Evolutionary conservation across 768 basidiomycete genomes (phyloP), one percentile per base, ranked within the genome.

Genomic region (Kwoniella sp.): DNA sequence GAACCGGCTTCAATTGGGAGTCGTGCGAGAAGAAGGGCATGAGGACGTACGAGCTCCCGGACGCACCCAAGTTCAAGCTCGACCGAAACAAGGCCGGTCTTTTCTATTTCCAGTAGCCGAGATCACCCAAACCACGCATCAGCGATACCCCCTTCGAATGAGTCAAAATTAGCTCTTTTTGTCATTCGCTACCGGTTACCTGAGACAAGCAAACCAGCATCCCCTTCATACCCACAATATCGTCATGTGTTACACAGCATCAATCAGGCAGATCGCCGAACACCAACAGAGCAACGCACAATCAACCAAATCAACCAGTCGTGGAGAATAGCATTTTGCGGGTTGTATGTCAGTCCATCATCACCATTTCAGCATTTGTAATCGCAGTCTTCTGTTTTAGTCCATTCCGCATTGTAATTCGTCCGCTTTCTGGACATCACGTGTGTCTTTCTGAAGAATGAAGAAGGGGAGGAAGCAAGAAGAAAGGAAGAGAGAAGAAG

Each of bases 41-140:
- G 51, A 74, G 67, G 66, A 73, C 70, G 55, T 77, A 77, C 58
- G 67, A 61, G 13, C 34, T 77, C 15, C 75, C 75, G 1, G 63
- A 69, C 31, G 70, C 50, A 30, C 63, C 63, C 13, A 65, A 65
- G 31, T 60, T 73, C 65, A 73, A 72, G 63, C 52, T 70, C 22
- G 65, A 72, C 41, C 41, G 65, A 25, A 68, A 47, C 51, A 77
- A 74, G 52, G 54, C 71, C 26, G 73, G 75, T 17, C 63, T 77
- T 51, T 77, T 77, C 65, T 77, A 75, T 59, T 77, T 77, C 66
- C 65, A 66, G 28, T 66, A 61, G 26, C 8, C 11, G 17, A 17
- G 20, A 9, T 45, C 8, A 45, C 15, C 41, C 11, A 20, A 45
- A 45, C 41, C 41, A 45, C 8, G 41, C 41, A 45, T 45, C 41